phyloP scores from a whole-genome alignment of 1,139 yeast genomes.

The Lodderomyces elongisporus region DNA sequence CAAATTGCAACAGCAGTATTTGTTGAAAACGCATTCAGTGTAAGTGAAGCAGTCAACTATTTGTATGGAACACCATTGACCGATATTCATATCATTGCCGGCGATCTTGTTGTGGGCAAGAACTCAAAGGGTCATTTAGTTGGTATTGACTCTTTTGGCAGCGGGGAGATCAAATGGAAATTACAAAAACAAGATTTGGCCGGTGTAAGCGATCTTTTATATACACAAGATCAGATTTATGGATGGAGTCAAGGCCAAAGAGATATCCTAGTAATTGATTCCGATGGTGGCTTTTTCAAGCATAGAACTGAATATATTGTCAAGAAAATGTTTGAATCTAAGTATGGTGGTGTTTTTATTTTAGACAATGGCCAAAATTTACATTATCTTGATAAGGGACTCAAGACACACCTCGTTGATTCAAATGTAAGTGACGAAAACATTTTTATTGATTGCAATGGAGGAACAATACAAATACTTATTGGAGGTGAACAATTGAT shows the following conservation, averaged over 20 bases:
- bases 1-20: conserved; percentile 16
- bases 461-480: conserved; percentile 13
- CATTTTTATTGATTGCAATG: conserved; percentile 8
- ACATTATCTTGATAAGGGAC: conserved; percentile 5
- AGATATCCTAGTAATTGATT: conserved; percentile 9
- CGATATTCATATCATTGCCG: conserved; percentile 7
- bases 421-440: conserved; percentile 2
- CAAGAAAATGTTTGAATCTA: conserved; percentile 5
- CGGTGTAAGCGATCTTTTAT: no score
- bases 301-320: conserved; percentile 5
- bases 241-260: conserved; percentile 4
- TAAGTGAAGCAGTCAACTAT: conserved; percentile 27
- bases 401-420: conserved; percentile 2
- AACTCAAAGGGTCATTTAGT: conserved; percentile 24
- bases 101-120: conserved; percentile 19
- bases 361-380: conserved; percentile 15
- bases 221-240: conserved; percentile 6
- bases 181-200: no score
- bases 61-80: conserved; percentile 16
- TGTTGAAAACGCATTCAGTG: conserved; percentile 34
- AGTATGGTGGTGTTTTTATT: conserved; percentile 19
- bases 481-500: conserved; percentile 11
- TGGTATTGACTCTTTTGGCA: conserved; percentile 15
- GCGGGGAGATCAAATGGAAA: conserved; percentile 15
- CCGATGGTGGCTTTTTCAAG: conserved; percentile 6